A percentile compares a stretch with the other conserved stretches of the same genome.
These are phyloP conservation scores for Hymenoscyphus infarciens DNA, from an alignment of 2,329 filamentous ascomycete genomes.

Conservation along the genomic window DNA sequence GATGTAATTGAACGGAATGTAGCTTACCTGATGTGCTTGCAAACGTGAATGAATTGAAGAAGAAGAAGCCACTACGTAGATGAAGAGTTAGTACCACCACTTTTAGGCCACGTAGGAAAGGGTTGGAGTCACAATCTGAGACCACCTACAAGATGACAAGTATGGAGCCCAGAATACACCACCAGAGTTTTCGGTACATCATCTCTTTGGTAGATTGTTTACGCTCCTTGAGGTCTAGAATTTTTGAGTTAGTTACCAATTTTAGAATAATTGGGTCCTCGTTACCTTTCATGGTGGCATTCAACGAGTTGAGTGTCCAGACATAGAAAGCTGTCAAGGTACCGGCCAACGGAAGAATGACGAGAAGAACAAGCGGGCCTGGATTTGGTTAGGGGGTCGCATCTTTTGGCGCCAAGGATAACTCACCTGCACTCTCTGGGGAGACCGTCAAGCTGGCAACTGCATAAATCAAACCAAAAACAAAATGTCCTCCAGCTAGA, in stretches of 20 bases:
- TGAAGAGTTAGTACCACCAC: background rate
- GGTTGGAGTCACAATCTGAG: background rate
- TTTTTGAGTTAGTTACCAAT: background rate
- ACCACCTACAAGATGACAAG: slow-evolving; percentile 71
- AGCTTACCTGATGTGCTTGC: slow-evolving; percentile 41
- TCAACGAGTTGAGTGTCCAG: slow-evolving; percentile 96
- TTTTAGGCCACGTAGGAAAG: background rate
- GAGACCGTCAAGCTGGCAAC: slow-evolving; percentile 85
- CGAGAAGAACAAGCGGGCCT: slow-evolving; percentile 86
- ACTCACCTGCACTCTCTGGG: slow-evolving; percentile 73
- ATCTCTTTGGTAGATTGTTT: slow-evolving; percentile 89
- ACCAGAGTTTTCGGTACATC: slow-evolving; percentile 99
- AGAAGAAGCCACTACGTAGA: slow-evolving; percentile 70
- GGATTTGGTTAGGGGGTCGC: slow-evolving; percentile 14
- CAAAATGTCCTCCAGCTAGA: slow-evolving; percentile 86
- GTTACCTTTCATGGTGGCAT: slow-evolving; percentile 74
- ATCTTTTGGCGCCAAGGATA: background rate
- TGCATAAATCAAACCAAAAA: slow-evolving; percentile 92
- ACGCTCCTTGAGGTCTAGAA: slow-evolving; percentile 75
- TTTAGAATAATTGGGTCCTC: background rate
- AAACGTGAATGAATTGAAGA: slow-evolving; percentile 95
- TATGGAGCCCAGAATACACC: slow-evolving; percentile 90
- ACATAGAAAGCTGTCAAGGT: slow-evolving; percentile 97
- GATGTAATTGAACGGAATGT: background rate
- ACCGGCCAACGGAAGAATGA: slow-evolving; percentile 86